Evolutionary conservation across 371 early-diverging fungal genomes (phyloP).

Genomic region (Mortierella sp.): DNA sequence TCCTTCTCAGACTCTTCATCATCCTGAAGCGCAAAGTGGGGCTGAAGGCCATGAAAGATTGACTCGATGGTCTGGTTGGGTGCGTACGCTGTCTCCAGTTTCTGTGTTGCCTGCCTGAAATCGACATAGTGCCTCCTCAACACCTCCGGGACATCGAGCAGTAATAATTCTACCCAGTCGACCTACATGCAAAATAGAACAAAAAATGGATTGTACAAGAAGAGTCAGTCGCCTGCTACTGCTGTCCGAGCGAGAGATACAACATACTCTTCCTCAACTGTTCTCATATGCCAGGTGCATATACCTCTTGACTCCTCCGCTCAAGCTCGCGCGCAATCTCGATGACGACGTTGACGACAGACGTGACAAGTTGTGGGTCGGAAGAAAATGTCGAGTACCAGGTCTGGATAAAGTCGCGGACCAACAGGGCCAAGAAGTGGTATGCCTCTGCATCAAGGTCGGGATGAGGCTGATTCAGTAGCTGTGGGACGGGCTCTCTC

Average conservation of each 20-base stretch:
- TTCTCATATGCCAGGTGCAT: background rate
- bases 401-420: slow-evolving; percentile 74
- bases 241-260: background rate
- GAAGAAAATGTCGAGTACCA: slow-evolving; percentile 70
- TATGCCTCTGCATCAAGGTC: slow-evolving; percentile 71
- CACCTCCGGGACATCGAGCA: slow-evolving; percentile 68
- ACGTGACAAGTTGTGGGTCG: slow-evolving; percentile 67
- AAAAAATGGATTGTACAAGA: background rate
- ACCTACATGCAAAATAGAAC: slow-evolving; percentile 56
- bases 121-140: slow-evolving; percentile 67
- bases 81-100: slow-evolving; percentile 66
- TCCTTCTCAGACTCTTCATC: slow-evolving; percentile 65
- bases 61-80: slow-evolving; percentile 63
- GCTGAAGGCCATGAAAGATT: slow-evolving; percentile 75
- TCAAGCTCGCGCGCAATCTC: slow-evolving; percentile 65
- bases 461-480: slow-evolving; percentile 47
- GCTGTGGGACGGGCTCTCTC: slow-evolving; percentile 52
- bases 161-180: slow-evolving; percentile 69
- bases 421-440: slow-evolving; percentile 68
- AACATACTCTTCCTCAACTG: no score
- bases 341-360: slow-evolving; percentile 62
- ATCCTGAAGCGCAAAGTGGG: slow-evolving; percentile 69
- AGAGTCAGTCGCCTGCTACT: background rate
- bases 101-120: slow-evolving; percentile 64
- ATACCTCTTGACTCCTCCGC: slow-evolving; percentile 62